Base-by-base conservation (phyloP, 805 yeast genomes). In the Saccharomyces paradoxus region DNA sequence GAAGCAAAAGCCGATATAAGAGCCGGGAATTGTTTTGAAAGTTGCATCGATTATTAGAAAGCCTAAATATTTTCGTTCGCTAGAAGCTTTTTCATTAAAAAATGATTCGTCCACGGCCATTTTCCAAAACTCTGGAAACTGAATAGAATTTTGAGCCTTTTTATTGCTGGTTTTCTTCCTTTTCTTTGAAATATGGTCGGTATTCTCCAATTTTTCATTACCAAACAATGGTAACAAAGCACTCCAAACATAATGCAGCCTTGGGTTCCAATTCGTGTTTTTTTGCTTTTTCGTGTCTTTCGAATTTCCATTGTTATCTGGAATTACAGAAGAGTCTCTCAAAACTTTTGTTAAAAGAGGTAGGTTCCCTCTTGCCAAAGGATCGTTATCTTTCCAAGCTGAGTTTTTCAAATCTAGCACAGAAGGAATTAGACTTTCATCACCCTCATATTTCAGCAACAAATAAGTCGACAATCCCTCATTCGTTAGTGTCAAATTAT, bases 1-100 rank as follows among this genome's bases (percentile, higher is more conserved):
- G 65, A 86, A 77, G 1, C 84, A 59, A 8, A 44, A 44, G 2
- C 60, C 48, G 1, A 68, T 58, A n/a, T 53, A 51, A 3, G 61
- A 48, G 10, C 64, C 53, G 2, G 68, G 58, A 6, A 67, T 60
- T 7, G 57, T 54, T 47, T 68, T 64, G 6, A 84, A 65, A 53
- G 82, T 76, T 51, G 76, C 72, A 46, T 71, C 75, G 57, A 91
- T 82, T 10, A 90, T 78, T 60, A 87, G 87, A 62, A 91, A 82
- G 0, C 97, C 98, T 80, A 89, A 81, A 68, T 78, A 87, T 67
- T 91, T 92, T 55, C 96, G 77, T 68, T 91, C 97, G 31, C 84
- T 81, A 0, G 97, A 89, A 0, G 96, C 77, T 59, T 84, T 81
- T 41, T 81, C 82, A 4, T 87, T 75, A 61, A 92, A 91, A 56